Conservation (phyloP, 148 eudicot genomes). For the Rhododendron simsii region DNA sequence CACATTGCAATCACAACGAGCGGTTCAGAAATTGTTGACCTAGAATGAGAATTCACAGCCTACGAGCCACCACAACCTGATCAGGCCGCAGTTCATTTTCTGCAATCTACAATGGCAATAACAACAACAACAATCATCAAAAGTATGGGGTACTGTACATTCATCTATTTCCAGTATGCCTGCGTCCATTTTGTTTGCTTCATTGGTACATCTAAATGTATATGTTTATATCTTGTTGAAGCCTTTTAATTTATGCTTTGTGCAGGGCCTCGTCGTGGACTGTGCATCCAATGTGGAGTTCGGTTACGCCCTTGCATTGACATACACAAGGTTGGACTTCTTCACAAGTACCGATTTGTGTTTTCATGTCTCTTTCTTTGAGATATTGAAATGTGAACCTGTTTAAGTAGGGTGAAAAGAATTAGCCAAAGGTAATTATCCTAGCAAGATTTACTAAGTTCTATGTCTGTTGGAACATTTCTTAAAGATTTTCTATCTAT, state of each 20-base stretch:
- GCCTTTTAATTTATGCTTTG: neutral
- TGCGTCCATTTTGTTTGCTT: neutral
- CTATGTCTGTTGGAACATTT: neutral
- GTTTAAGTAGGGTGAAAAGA: neutral
- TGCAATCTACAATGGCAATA: neutral
- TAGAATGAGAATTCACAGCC: constrained; percentile 4
- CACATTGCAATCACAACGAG: neutral
- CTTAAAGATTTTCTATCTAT: neutral
- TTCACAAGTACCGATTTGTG: neutral
- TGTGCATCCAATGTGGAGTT: constrained; percentile 30
- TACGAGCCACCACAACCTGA: neutral
- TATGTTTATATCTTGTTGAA: neutral
- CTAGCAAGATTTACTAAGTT: neutral
- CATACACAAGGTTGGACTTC: constrained; percentile 46
- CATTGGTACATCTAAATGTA: neutral
- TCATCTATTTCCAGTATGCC: neutral
- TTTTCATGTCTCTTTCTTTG: neutral
- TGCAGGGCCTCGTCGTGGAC: constrained; percentile 15
- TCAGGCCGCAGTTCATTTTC: neutral
- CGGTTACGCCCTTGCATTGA: constrained; percentile 60
- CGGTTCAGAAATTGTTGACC: neutral
- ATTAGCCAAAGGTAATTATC: neutral
- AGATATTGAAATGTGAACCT: neutral
- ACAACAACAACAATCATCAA: neutral
- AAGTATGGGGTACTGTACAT: neutral